Conservation (phyloP, 805 yeast genomes). For the Saccharomycopsis lassenensis region DNA sequence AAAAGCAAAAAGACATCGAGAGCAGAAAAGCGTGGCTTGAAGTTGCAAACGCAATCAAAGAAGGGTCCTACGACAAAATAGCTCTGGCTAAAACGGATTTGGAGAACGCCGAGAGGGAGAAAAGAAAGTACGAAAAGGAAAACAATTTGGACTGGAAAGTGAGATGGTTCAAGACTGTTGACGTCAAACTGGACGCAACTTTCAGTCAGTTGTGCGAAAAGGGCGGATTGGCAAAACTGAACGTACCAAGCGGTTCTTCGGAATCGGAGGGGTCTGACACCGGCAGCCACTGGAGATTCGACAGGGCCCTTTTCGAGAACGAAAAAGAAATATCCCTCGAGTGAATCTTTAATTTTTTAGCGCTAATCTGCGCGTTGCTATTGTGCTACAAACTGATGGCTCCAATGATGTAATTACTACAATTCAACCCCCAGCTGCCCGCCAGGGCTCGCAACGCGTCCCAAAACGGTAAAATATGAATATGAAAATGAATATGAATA, state of each 20-base stretch:
- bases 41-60: conserved; percentile 78
- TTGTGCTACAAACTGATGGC: too few species aligned
- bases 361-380: neutral
- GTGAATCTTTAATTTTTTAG: neutral
- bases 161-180: conserved; percentile 64
- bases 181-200: conserved; percentile 27
- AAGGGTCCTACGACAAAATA: conserved; percentile 66
- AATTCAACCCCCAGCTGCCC: too few species aligned
- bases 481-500: too few species aligned
- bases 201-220: conserved; percentile 32
- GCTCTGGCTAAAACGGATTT: conserved; percentile 63
- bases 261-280: conserved; percentile 28
- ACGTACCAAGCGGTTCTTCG: conserved; percentile 57
- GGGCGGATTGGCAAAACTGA: conserved; percentile 48
- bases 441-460: too few species aligned
- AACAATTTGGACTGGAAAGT: conserved; percentile 60
- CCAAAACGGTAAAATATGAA: too few species aligned
- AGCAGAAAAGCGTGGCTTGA: conserved; percentile 81
- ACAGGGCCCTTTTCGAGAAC: conserved; percentile 39
- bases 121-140: conserved; percentile 63
- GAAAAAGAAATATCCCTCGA: conserved; percentile 49
- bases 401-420: too few species aligned
- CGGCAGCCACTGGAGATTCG: conserved; percentile 61
- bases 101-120: conserved; percentile 77
- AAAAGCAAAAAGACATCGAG: conserved; percentile 71